Evolutionary conservation across 2,329 filamentous ascomycete species (phyloP).

Genomic region (Periconia macrospinosa): DNA sequence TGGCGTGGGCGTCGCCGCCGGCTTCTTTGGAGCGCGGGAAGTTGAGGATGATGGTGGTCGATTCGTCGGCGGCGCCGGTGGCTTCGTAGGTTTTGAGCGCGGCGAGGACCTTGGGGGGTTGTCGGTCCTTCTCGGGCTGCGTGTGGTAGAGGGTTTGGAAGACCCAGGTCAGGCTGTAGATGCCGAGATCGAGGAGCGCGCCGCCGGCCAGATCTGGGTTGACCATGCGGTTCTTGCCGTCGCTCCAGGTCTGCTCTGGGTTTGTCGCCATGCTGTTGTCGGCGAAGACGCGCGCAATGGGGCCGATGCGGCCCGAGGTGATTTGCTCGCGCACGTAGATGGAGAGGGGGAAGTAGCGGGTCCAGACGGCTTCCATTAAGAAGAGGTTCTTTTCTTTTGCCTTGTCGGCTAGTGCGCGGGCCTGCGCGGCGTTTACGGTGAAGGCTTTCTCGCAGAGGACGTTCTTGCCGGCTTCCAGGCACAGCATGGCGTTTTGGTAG

Average conservation of each 20-base stretch:
- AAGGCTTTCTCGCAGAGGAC: constrained; percentile 91
- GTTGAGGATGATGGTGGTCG: constrained; percentile 73
- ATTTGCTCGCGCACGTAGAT: constrained; percentile 72
- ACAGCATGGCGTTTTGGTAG: constrained; percentile 88
- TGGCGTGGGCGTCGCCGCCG: constrained; percentile 65
- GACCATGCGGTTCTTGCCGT: constrained; percentile 70
- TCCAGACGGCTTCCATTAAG: constrained; percentile 73
- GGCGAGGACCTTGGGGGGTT: constrained; percentile 68
- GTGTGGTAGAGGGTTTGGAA: constrained; percentile 88
- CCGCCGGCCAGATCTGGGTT: constrained; percentile 83
- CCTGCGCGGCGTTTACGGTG: constrained; percentile 79
- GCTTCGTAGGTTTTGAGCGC: constrained; percentile 71
- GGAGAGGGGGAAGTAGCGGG: constrained; percentile 82
- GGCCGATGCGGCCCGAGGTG: constrained; percentile 55
- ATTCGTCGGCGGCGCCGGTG: constrained; percentile 75
- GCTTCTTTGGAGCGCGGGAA: constrained; percentile 64
- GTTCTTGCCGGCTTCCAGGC: constrained; percentile 79
- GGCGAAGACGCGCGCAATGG: constrained; percentile 59
- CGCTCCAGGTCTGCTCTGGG: constrained; percentile 58
- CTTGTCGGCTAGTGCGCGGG: constrained; percentile 69
- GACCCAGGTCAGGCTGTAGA: constrained; percentile 88
- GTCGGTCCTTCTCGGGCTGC: constrained; percentile 64
- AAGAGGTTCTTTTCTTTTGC: constrained; percentile 68
- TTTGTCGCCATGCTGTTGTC: constrained; percentile 63
- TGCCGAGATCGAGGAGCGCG: constrained; percentile 79